A percentile compares a stretch with the other conserved stretches of the same genome.
These are phyloP conservation scores for Astrothelium subdiscretum DNA, from an alignment of 495 filamentous ascomycete species.

Conservation along the genomic window DNA sequence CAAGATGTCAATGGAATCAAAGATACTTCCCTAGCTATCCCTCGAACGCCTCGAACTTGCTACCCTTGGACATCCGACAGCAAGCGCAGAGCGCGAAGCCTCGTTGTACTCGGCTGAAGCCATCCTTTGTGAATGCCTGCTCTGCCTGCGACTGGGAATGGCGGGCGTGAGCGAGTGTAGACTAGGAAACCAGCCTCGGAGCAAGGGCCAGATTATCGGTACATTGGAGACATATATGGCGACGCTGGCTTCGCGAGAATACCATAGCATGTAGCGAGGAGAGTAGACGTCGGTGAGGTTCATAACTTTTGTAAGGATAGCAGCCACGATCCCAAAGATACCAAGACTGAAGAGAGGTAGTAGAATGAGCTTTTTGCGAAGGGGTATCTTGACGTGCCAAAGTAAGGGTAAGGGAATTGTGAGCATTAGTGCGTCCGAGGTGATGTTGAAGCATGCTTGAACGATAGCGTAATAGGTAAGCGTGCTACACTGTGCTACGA, in stretches of 20 bases:
- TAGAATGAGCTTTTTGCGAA: conserved; percentile 16
- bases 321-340: conserved; percentile 21
- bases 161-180: not conserved
- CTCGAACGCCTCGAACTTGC: no score
- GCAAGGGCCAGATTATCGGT: conserved; percentile 18
- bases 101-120: no score
- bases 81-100: no score
- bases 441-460: conserved; percentile 19
- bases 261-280: conserved; percentile 21
- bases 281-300: conserved; percentile 18
- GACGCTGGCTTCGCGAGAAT: conserved; percentile 18
- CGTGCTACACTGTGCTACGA: conserved; percentile 19
- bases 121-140: no score
- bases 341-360: conserved; percentile 19
- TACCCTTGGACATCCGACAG: no score
- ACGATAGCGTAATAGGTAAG: conserved; percentile 16
- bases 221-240: conserved; percentile 20
- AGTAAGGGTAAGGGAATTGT: conserved; percentile 13
- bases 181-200: conserved; percentile 3
- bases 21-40: no score
- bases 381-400: conserved; percentile 5
- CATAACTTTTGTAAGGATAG: conserved; percentile 17
- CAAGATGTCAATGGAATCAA: no score
- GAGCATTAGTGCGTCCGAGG: conserved; percentile 16
- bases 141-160: not conserved